A percentile compares a stretch with the other conserved stretches of the same genome.
Evolutionary conservation across 306 rosid genomes (phyloP).

Genomic region (Glycyrrhiza uralensis): DNA sequence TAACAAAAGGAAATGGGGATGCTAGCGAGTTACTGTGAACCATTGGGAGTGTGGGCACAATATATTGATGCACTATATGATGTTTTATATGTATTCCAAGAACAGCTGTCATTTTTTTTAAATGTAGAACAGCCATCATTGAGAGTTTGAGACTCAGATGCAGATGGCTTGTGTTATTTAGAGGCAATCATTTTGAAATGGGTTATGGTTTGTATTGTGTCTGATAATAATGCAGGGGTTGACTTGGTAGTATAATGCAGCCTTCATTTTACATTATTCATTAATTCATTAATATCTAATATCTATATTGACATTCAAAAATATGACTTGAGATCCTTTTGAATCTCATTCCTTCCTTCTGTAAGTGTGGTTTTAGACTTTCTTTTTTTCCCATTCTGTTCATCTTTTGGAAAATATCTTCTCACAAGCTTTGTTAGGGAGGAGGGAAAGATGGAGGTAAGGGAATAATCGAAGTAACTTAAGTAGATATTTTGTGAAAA

Average conservation of each 20-base stretch:
- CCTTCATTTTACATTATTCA: neutral
- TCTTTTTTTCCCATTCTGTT: neutral
- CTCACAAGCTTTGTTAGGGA: neutral
- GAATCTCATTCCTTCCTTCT: neutral
- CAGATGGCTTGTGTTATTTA: neutral
- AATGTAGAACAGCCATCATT: too few species aligned
- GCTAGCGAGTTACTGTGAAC: neutral
- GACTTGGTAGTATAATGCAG: neutral
- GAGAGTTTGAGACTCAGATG: too few species aligned
- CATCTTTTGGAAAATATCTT: neutral
- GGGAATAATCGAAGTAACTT: neutral
- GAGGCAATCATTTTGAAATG: neutral
- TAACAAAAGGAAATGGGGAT: neutral
- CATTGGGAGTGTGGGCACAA: neutral
- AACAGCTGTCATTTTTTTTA: neutral
- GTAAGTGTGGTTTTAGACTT: neutral
- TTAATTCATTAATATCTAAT: too few species aligned
- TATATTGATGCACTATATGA: neutral
- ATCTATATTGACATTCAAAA: neutral
- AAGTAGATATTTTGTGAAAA: neutral
- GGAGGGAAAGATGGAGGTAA: neutral
- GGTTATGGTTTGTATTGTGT: neutral
- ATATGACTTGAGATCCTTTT: neutral
- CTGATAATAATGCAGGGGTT: neutral
- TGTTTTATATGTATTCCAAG: neutral